Base-by-base conservation (phyloP, 768 basidiomycete species). In the Boletus vinaceobasis region DNA sequence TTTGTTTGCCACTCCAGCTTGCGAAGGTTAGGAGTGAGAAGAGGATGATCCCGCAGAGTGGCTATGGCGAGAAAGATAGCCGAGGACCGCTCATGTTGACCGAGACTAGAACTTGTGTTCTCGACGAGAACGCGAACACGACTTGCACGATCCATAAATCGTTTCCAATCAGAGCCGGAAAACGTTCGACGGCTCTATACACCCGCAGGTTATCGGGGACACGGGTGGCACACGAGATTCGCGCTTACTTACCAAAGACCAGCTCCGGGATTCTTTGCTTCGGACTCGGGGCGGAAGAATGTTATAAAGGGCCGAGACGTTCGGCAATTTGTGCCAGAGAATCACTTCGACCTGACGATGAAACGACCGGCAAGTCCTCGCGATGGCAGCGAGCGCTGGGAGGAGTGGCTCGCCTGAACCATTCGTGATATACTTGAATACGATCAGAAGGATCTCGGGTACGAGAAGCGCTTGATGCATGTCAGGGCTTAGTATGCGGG, bases 351-450 rank as follows among this genome's bases (percentile, higher is more conserved):
- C 67, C 2, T 50, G 43, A 19, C 44, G 35, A 43, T 58, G 56
- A 47, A 70, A 68, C 13, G 23, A 37, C 15, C 48, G 59, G 47
- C 66, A 68, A 13, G 67, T 66, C 49, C 68, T 68, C 23, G 69
- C 69, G 31, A 70, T 39, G 36, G 58, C 61, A 3, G 55, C 59
- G 23, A 70, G 66, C 8, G 61, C 54, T n/a, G 60, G 38, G 31
- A 59, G 52, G 36, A 50, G 37, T 13, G 56, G 59, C 23, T 56
- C 33, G 47, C 62, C 65, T 9, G 40, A 37, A 48, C 50, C 56
- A 38, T 66, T 56, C 9, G 57, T 56, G 39, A 66, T 27, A 38
- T 47, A 35, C 27, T 52, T 53, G 59, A 66, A 64, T 48, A 66
- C 56, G 45, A 56, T 66, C 37, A 61, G 17, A 21, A 66, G 62